These are phyloP conservation scores for Aspergillus cavernicola DNA, from an alignment of 495 filamentous ascomycete genomes.

Conservation along the genomic window DNA sequence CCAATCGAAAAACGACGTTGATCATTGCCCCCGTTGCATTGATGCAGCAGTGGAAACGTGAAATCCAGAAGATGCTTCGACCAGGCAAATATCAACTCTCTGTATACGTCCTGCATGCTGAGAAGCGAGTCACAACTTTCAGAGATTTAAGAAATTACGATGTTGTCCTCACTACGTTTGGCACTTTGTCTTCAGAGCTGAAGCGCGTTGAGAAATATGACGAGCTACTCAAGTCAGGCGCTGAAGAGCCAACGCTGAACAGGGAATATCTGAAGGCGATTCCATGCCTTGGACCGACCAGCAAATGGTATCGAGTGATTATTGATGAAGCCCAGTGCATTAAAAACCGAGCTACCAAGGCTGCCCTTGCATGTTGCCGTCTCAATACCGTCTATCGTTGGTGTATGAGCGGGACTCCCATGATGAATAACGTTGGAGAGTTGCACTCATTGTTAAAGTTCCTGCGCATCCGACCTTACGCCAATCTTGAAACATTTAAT, in stretches of 20 bases:
- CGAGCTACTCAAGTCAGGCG: constrained; percentile 25
- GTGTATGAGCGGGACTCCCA: constrained; percentile 90
- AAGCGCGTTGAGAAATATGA: constrained; percentile 51
- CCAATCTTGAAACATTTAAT: constrained; percentile 59
- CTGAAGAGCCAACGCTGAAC: constrained; percentile 15
- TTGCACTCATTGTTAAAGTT: constrained; percentile 82
- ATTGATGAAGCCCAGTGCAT: constrained; percentile 93
- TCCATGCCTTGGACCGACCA: constrained; percentile 60
- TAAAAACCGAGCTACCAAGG: constrained; percentile 76
- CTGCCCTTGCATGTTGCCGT: constrained; percentile 56
- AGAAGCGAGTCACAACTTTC: constrained; percentile 53
- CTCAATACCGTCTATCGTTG: constrained; percentile 67
- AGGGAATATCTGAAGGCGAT: constrained; percentile 31
- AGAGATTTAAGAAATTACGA: constrained; percentile 65
- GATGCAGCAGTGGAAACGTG: constrained; percentile 84
- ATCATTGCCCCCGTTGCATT: constrained; percentile 86
- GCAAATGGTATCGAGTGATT: constrained; percentile 79
- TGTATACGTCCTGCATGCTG: constrained; percentile 64
- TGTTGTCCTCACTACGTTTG: constrained; percentile 87
- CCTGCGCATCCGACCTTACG: constrained; percentile 78
- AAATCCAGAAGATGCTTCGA: constrained; percentile 72
- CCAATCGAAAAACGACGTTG: constrained; percentile 71
- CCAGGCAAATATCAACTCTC: constrained; percentile 55
- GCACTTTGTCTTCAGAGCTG: constrained; percentile 68
- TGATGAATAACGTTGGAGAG: constrained; percentile 86